Conservation (phyloP, 73 alveolate species). For the Paramecium sexaurelia region DNA sequence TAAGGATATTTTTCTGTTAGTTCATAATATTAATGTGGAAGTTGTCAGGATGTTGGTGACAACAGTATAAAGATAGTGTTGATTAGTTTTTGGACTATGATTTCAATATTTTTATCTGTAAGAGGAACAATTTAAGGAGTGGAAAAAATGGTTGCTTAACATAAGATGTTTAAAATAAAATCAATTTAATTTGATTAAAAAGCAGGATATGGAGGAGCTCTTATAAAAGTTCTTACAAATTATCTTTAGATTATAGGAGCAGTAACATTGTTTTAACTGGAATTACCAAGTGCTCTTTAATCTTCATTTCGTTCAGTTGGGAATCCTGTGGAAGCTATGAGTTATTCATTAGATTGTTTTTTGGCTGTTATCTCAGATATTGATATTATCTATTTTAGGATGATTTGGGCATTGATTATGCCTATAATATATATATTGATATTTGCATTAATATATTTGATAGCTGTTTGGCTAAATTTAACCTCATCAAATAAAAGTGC, state of each 20-base stretch:
- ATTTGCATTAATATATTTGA: background rate
- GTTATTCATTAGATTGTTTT: slow-evolving; percentile 17
- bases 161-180: background rate
- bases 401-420: slow-evolving; percentile 52
- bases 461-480: background rate
- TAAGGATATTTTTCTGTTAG: slow-evolving; percentile 39
- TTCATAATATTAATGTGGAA: slow-evolving; percentile 30
- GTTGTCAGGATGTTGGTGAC: background rate
- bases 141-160: background rate
- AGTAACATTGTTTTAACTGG: background rate
- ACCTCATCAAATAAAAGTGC: background rate
- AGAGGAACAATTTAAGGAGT: background rate
- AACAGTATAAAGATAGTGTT: background rate
- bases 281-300: background rate
- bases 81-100: slow-evolving; percentile 1
- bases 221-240: background rate
- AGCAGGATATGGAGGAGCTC: background rate
- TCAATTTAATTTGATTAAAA: background rate
- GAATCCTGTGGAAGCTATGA: slow-evolving; percentile 11
- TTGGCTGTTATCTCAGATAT: background rate
- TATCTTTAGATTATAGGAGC: background rate
- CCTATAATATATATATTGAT: background rate
- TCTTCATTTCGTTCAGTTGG: background rate
- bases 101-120: background rate
- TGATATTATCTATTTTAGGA: slow-evolving; percentile 33